phyloP scores from a whole-genome alignment of 139 green algal species.

The Chlamydomonas asymmetrica region DNA sequence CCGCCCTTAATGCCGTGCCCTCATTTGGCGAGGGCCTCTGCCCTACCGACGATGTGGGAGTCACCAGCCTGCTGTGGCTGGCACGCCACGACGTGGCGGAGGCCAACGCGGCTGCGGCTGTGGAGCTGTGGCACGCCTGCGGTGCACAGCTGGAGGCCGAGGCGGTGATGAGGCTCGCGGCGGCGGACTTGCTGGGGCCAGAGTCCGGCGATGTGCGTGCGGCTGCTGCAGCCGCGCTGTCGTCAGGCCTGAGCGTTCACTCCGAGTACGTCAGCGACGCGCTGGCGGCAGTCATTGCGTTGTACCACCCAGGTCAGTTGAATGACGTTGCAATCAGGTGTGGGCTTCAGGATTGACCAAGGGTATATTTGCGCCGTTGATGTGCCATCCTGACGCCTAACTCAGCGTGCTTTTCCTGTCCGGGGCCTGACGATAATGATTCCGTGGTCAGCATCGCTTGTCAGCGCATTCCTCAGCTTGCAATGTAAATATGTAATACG shows the following conservation, averaged over 20 bases:
- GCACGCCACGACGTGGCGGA: slow-evolving; percentile 55
- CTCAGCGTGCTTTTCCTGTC: no score
- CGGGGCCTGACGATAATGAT: no score
- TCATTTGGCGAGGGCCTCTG: slow-evolving; percentile 34
- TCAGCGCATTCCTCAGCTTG: no score
- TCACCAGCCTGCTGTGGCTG: slow-evolving; percentile 60
- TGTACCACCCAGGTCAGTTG: slow-evolving; percentile 23
- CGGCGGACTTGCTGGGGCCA: slow-evolving; percentile 18
- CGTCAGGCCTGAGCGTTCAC: slow-evolving; percentile 37
- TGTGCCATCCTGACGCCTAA: no score
- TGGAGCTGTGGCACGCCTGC: slow-evolving; percentile 54
- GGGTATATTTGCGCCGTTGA: no score
- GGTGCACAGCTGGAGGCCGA: background rate
- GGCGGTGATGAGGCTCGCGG: background rate
- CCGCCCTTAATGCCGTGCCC: slow-evolving; percentile 64
- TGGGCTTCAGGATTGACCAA: no score
- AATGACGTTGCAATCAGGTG: slow-evolving; percentile 25
- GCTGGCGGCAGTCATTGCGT: slow-evolving; percentile 39
- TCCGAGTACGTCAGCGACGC: slow-evolving; percentile 18
- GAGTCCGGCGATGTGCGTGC: slow-evolving; percentile 48
- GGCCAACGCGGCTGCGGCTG: slow-evolving; percentile 59
- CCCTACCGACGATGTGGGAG: slow-evolving; percentile 11
- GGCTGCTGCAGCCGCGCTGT: slow-evolving; percentile 46
- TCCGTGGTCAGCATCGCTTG: no score
- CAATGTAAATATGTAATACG: no score